These are phyloP conservation scores for Amaranthus palmeri DNA, from an alignment of 148 eudicot species.

Conservation along the genomic window DNA sequence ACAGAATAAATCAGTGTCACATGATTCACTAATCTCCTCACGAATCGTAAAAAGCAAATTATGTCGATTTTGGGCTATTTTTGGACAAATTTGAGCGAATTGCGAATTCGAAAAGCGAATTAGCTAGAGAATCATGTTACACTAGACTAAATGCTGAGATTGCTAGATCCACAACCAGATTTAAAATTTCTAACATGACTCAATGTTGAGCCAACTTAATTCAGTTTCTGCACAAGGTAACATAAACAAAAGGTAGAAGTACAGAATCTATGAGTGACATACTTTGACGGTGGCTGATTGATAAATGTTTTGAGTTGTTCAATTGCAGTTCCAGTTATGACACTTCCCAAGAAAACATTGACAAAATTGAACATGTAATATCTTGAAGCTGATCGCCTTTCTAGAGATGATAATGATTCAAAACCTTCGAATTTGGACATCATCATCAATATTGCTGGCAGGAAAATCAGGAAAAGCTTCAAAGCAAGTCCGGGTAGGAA, in stretches of 20 bases:
- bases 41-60: no score
- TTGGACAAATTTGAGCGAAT: no score
- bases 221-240: background rate
- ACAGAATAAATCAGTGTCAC: background rate
- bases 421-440: conserved; percentile 95
- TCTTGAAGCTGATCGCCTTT: conserved; percentile 87
- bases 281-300: conserved; percentile 53
- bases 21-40: no score
- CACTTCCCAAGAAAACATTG: conserved; percentile 87
- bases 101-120: no score
- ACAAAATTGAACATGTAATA: conserved; percentile 86
- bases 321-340: conserved; percentile 74
- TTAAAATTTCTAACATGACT: background rate
- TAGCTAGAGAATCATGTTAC: no score
- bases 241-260: background rate
- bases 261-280: conserved; percentile 22
- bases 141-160: background rate
- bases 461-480: conserved; percentile 88
- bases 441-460: conserved; percentile 86
- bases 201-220: background rate
- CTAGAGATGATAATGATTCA: conserved; percentile 58
- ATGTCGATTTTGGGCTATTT: no score
- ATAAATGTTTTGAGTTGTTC: conserved; percentile 61
- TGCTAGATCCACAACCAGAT: background rate
- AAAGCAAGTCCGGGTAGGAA: conserved; percentile 86